Conservation (phyloP, 225 moss, liverwort and hornwort genomes). For the Pleurozium schreberi region DNA sequence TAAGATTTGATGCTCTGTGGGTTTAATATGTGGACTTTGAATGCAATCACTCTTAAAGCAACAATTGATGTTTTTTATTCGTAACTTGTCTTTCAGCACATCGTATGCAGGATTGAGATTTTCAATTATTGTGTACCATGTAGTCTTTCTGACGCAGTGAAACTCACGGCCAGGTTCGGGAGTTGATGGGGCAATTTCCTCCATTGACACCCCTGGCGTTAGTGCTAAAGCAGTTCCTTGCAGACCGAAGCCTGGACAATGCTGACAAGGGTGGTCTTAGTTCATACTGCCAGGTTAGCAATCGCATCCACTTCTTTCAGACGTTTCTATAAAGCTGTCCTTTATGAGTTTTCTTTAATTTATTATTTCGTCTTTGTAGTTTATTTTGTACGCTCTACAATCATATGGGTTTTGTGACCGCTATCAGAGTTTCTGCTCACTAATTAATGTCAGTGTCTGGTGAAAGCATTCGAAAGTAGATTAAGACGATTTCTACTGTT, state of each 20-base stretch:
- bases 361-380: not conserved
- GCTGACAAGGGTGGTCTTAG: constrained; percentile 81
- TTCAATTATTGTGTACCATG: not conserved
- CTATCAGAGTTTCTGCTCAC: not conserved
- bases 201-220: constrained; percentile 72
- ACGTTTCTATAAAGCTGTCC: not conserved
- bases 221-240: constrained; percentile 83
- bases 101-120: not conserved
- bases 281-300: constrained; percentile 77
- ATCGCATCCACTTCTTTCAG: not conserved
- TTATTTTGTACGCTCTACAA: not conserved
- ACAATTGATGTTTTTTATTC: not conserved
- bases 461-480: not conserved
- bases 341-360: not conserved
- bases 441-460: not conserved
- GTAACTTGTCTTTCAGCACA: not conserved
- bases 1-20: not conserved
- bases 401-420: not conserved
- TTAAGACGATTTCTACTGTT: not conserved
- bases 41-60: not conserved
- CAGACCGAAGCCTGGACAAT: constrained; percentile 83
- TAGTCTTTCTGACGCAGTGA: not conserved
- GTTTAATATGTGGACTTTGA: not conserved
- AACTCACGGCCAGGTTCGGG: constrained; percentile 56
- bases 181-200: constrained; percentile 79